Base-by-base conservation (phyloP, 306 rosid species). In the Prunus davidiana region DNA sequence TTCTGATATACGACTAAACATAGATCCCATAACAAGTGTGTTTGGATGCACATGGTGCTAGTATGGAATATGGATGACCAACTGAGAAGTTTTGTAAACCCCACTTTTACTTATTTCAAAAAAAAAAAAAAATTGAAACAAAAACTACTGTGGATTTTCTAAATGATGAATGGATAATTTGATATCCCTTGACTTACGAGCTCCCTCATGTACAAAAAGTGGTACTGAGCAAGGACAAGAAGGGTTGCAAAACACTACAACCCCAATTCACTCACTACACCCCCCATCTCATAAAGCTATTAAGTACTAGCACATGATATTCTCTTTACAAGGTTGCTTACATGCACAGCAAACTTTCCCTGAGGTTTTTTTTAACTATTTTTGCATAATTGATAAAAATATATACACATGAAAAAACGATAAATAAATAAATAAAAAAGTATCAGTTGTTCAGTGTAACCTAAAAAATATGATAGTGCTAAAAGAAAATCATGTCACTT, bases 401-500 rank as follows among this genome's bases (percentile, higher is more conserved):
- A 34, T 51, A 12, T 64, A 34, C 45, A 19, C 28, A 28, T 16
- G 1, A 25, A 63, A 38, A 38, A 28, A 38, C 30, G 1, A 20
- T 64, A 6, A 7, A 38, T 32, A 6, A 38, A 38, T 32, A 32
- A 32, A 32, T 32, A 38, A 38, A 38, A 7, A 38, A 7, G 10
- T 6, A 38, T 32, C 47, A 43, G 50, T 73, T 28, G 43, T 18
- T 61, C 41, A 27, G n/a, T 6, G 69, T 15, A 77, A 81, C 72
- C 73, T 67, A 49, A 34, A 60, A 56, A 71, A 73, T 62, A 77
- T 12, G 52, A 67, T 10, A 67, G 64, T 24, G 56, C 73, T 69
- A 63, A 69, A 20, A 69, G 20, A 73, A 18, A 70, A 57, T 55
- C 62, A 64, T 18, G 63, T 60, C 74, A 91, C 99, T 86, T 87